Evolutionary conservation across 441 rosid genomes (phyloP).

Genomic region (Francoa sonchifolia): DNA sequence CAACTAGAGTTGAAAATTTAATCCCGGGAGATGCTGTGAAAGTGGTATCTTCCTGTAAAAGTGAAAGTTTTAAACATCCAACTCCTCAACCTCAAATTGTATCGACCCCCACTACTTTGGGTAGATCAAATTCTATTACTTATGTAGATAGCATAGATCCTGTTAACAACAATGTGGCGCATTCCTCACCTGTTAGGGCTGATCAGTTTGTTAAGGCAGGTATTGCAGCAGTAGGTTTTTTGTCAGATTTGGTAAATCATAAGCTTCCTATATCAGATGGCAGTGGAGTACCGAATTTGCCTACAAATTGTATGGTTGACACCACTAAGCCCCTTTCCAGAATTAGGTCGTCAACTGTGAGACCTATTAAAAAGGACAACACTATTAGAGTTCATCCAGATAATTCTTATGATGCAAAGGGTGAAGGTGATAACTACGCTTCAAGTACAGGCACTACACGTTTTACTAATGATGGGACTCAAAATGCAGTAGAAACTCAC

Average conservation of each 20-base stretch:
- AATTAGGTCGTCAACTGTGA: constrained; percentile 42
- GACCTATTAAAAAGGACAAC: constrained; percentile 39
- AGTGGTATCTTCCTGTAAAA: constrained; percentile 29
- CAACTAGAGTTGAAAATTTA: constrained; percentile 25
- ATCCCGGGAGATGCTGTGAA: constrained; percentile 29
- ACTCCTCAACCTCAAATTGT: constrained; percentile 27
- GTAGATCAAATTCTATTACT: constrained; percentile 31
- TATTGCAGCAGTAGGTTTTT: constrained; percentile 9
- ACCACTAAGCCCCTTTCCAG: constrained; percentile 28
- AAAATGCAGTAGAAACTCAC: constrained; percentile 20
- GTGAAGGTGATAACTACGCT: constrained; percentile 28
- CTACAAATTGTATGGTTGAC: constrained; percentile 50
- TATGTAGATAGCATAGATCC: constrained; percentile 36
- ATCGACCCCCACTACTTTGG: constrained; percentile 26
- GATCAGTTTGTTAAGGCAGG: constrained; percentile 16
- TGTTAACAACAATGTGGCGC: constrained; percentile 22
- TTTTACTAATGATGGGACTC: too few species aligned
- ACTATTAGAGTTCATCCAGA: constrained; percentile 38
- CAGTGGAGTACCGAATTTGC: constrained; percentile 14
- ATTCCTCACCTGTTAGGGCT: constrained; percentile 23
- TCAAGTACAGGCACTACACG: too few species aligned
- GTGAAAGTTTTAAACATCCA: constrained; percentile 20
- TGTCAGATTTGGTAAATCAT: constrained; percentile 14
- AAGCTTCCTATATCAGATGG: constrained; percentile 15
- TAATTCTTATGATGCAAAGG: constrained; percentile 25